Base-by-base conservation (phyloP, 2,329 filamentous ascomycete species). In the Aureobasidium musti region DNA sequence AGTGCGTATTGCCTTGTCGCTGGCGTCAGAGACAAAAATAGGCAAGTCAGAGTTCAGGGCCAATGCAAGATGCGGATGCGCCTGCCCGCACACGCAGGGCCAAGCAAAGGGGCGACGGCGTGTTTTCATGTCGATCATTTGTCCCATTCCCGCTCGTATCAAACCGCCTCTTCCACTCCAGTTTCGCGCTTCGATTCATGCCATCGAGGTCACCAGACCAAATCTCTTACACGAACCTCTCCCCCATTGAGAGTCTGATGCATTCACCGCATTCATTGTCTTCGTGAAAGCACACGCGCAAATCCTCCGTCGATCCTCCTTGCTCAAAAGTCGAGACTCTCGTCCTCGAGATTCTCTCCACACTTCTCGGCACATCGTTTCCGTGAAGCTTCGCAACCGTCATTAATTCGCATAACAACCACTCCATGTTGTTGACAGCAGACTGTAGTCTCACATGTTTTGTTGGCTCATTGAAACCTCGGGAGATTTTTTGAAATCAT, bases 11-110 rank as follows among this genome's bases (percentile, higher is more conserved):
- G 39, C 19, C 30, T 33, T 23, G 7, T 52, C 33, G 26, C 30
- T 61, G 57, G 41, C 57, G 57, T 61, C 57, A 61, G 57, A 61
- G 57, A 61, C 57, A 61, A 61, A 61, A 61, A 49, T 49, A 61
- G n/a, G n/a, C n/a, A n/a, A 45, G 54, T 61, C 57, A 61, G 30
- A 61, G 41, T 61, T 61, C 57, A 49, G 54, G 54, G 54, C 54
- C 37, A 59, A 59, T 59, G 57, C 56, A 39, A 57, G 54, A 59
- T 45, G 56, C 56, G 41, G 56, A 43, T 43, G 56, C 56, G 39
- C 37, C 56, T 33, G 56, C 56, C 35, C 35, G 53, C 53, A 57
- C 17, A 33, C 33, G 35, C 35, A 39, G 28, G 56, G 56, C 56
- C 56, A 59, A 59, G 56, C 56, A 59, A 59, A 59, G 56, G 54